These are phyloP conservation scores for Colletotrichum zoysiae DNA, from an alignment of 2,329 filamentous ascomycete genomes.

Conservation along the genomic window DNA sequence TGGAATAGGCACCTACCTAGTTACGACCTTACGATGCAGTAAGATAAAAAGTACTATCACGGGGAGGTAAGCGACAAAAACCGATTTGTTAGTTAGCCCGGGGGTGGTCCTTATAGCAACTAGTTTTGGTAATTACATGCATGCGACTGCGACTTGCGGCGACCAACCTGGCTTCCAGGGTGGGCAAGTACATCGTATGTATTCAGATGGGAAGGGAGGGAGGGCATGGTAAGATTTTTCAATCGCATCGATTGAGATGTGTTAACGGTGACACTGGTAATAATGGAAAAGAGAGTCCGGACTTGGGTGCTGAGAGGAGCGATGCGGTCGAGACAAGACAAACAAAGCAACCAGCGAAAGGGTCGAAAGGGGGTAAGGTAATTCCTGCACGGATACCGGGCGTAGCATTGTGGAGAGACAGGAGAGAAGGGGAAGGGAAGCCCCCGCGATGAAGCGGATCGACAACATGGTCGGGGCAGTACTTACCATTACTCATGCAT, in stretches of 20 bases:
- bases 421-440: neutral
- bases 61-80: neutral
- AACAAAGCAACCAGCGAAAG: neutral
- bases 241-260: neutral
- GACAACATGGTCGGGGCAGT: neutral
- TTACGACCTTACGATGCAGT: too few species aligned
- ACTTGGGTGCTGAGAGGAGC: neutral
- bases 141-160: neutral
- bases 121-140: neutral
- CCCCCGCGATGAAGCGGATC: conserved; percentile 33
- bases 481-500: neutral
- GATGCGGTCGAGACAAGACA: neutral
- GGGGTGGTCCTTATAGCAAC: neutral
- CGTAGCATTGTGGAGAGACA: conserved; percentile 3
- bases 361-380: too few species aligned
- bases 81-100: too few species aligned
- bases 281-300: neutral
- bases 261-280: neutral
- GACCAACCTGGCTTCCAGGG: neutral
- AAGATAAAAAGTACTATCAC: neutral
- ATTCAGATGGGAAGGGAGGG: conserved; percentile 12
- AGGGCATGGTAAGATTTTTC: neutral
- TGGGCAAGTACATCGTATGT: too few species aligned
- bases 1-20: too few species aligned
- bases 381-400: neutral